Evolutionary conservation across 306 rosid genomes (phyloP).

Genomic region (Medicago truncatula): DNA sequence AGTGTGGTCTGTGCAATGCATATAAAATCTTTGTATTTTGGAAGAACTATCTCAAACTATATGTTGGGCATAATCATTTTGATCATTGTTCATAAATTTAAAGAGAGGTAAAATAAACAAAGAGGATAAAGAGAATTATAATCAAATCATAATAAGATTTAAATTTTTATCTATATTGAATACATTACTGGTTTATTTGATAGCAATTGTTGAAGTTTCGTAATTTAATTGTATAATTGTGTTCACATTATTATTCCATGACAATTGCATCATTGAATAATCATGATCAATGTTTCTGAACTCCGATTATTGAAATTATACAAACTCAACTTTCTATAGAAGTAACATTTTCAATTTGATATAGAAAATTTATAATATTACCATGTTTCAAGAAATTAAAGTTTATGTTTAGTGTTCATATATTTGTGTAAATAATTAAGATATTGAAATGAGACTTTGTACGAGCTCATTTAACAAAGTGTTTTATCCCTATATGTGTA

Average conservation of each 20-base stretch:
- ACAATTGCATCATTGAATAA: constrained; percentile 3
- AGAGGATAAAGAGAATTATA: neutral
- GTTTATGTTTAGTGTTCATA: constrained; percentile 25
- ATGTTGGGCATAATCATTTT: constrained; percentile 18
- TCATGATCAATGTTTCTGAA: constrained; percentile 16
- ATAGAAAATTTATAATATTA: neutral
- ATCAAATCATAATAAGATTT: constrained; percentile 17
- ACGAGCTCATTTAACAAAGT: constrained; percentile 22
- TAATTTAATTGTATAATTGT: constrained; percentile 6
- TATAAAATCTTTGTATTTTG: constrained; percentile 22
- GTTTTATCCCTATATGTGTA: constrained; percentile 15
- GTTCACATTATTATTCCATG: constrained; percentile 10
- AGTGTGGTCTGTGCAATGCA: constrained; percentile 3
- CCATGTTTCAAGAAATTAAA: neutral
- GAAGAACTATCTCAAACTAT: constrained; percentile 14
- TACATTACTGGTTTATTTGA: neutral
- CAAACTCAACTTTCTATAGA: constrained; percentile 18
- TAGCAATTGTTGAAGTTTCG: neutral
- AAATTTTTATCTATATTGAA: neutral
- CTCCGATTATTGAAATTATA: constrained; percentile 4
- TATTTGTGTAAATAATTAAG: constrained; percentile 5
- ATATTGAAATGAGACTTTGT: constrained; percentile 20
- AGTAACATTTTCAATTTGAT: neutral
- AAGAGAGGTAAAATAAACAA: neutral
- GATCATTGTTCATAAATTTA: neutral